These are phyloP conservation scores for Ophiostoma australiae DNA, from an alignment of 2,329 filamentous ascomycete species.

Conservation along the genomic window DNA sequence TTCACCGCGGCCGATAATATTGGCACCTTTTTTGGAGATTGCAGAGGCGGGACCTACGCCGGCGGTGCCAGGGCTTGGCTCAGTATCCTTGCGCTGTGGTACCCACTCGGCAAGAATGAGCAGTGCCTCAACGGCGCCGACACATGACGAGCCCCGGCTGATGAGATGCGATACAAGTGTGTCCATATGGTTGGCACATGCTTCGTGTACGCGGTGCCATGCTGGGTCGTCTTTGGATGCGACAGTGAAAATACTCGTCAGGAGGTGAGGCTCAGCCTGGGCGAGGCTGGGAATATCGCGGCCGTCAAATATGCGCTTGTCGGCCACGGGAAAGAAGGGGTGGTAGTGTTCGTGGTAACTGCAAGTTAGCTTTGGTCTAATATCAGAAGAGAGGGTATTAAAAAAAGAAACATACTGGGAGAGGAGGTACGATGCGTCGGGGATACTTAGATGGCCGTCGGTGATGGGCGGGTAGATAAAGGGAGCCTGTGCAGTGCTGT, in stretches of 20 bases:
- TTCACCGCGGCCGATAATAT: slow-evolving; percentile 59
- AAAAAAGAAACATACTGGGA: slow-evolving; percentile 28
- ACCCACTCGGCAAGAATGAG: slow-evolving; percentile 69
- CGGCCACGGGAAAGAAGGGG: slow-evolving; percentile 64
- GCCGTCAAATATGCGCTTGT: slow-evolving; percentile 53
- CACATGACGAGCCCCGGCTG: slow-evolving; percentile 60
- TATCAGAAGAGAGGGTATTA: not conserved
- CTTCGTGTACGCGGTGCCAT: slow-evolving; percentile 58
- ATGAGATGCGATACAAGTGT: slow-evolving; percentile 61
- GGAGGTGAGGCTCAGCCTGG: slow-evolving; percentile 58
- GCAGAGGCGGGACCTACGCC: not conserved
- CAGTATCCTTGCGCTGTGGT: slow-evolving; percentile 48
- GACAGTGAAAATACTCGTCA: slow-evolving; percentile 66
- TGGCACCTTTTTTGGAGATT: not conserved
- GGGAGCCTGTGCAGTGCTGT: not conserved
- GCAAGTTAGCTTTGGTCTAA: not conserved
- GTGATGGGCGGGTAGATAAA: slow-evolving; percentile 35
- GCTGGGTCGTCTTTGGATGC: slow-evolving; percentile 65
- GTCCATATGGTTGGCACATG: slow-evolving; percentile 66
- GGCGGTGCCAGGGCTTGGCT: not conserved
- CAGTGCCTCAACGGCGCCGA: slow-evolving; percentile 66
- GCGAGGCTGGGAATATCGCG: slow-evolving; percentile 49
- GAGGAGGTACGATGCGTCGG: slow-evolving; percentile 31
- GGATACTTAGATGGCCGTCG: slow-evolving; percentile 32
- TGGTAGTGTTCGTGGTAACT: slow-evolving; percentile 60